A percentile compares a stretch with the other conserved stretches of the same genome.
Conservation (phyloP, 2,329 filamentous ascomycete genomes). For the Rutstroemia sp. region DNA sequence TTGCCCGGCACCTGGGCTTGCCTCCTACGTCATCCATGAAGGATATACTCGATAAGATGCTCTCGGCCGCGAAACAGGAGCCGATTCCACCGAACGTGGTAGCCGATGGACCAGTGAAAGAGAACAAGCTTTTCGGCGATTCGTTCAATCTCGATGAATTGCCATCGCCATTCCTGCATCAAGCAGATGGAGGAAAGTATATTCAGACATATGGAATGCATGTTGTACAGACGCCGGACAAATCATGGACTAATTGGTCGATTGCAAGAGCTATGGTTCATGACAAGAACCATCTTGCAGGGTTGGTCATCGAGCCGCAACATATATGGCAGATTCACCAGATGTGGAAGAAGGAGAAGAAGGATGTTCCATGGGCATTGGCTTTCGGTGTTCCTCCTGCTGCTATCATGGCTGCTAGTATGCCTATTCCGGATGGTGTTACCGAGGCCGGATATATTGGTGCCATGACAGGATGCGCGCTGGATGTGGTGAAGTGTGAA, state of each 20-base stretch:
- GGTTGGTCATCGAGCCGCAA: constrained; percentile 38
- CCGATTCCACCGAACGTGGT: constrained; percentile 32
- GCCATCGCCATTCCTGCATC: constrained; percentile 37
- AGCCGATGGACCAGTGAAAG: constrained; percentile 36
- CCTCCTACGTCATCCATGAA: constrained; percentile 32
- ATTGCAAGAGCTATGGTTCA: constrained; percentile 40
- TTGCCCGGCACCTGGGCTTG: constrained; percentile 37
- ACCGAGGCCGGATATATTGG: constrained; percentile 43
- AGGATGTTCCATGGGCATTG: constrained; percentile 41
- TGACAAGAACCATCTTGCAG: constrained; percentile 34
- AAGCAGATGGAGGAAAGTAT: constrained; percentile 42
- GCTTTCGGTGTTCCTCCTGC: constrained; percentile 42
- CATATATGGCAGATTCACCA: constrained; percentile 40
- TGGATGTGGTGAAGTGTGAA: constrained; percentile 46
- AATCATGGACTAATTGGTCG: constrained; percentile 41
- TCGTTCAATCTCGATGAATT: constrained; percentile 38
- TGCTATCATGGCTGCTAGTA: constrained; percentile 40
- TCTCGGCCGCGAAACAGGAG: constrained; percentile 28
- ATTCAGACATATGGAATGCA: constrained; percentile 45
- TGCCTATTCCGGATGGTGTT: constrained; percentile 43
- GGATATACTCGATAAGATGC: constrained; percentile 37
- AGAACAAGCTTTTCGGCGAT: constrained; percentile 32
- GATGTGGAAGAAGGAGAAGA: constrained; percentile 38
- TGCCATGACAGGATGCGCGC: constrained; percentile 35
- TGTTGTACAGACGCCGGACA: constrained; percentile 38